Evolutionary conservation across 2,329 filamentous ascomycete species (phyloP).

Genomic region (Ophiostoma sp.): DNA sequence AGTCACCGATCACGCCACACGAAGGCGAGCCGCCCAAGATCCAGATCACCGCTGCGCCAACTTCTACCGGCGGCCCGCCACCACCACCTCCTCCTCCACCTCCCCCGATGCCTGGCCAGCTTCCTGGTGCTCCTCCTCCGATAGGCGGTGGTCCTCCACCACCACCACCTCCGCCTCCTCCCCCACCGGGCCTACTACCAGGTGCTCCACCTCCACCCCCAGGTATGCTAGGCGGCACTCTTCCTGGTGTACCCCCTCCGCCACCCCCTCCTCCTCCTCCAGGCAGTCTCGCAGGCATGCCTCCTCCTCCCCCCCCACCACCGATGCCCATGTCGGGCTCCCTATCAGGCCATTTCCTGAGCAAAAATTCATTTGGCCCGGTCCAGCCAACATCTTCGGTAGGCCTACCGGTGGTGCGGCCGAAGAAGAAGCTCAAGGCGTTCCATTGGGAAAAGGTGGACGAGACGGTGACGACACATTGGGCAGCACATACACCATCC

Average conservation of each 20-base stretch:
- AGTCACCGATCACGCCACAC: slow-evolving; percentile 60
- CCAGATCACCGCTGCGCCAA: slow-evolving; percentile 44
- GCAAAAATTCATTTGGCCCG: slow-evolving; percentile 51
- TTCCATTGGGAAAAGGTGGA: slow-evolving; percentile 99
- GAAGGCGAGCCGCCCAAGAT: slow-evolving; percentile 58
- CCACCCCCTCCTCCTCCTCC: slow-evolving; percentile 33
- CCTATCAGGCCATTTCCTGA: slow-evolving; percentile 70
- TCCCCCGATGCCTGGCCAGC: slow-evolving; percentile 36
- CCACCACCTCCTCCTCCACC: slow-evolving; percentile 49
- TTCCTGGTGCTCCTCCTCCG: slow-evolving; percentile 30
- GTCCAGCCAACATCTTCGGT: slow-evolving; percentile 45
- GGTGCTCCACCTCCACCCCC: slow-evolving; percentile 42
- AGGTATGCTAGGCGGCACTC: slow-evolving; percentile 28
- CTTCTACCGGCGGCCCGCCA: not conserved
- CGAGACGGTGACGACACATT: slow-evolving; percentile 82
- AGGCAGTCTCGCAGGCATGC: slow-evolving; percentile 31
- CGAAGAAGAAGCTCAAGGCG: slow-evolving; percentile 99
- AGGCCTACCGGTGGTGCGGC: slow-evolving; percentile 72
- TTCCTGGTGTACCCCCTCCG: slow-evolving; percentile 30
- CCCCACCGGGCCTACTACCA: slow-evolving; percentile 36
- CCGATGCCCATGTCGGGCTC: slow-evolving; percentile 54
- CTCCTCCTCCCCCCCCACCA: slow-evolving; percentile 37
- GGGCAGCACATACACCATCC: slow-evolving; percentile 82
- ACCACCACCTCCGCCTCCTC: slow-evolving; percentile 23
- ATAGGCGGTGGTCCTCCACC: slow-evolving; percentile 30